Evolutionary conservation across 2,329 filamentous ascomycete genomes (phyloP), one percentile per base, ranked within the genome.

Genomic region (Huntiella savannae): DNA sequence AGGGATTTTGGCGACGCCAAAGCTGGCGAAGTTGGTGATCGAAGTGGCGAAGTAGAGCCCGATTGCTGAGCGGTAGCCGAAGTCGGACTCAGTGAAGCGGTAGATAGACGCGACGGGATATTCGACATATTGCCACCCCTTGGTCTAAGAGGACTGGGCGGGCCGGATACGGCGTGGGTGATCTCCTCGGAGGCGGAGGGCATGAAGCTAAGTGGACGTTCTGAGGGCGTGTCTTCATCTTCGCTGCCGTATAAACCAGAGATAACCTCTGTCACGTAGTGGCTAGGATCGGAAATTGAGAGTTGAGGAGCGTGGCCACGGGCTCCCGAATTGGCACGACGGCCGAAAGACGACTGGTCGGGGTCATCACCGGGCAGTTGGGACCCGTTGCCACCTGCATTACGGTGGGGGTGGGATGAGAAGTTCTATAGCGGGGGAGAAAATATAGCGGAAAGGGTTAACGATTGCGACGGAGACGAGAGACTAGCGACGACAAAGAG

Each of bases 221-320:
- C 61, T 47, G 39, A 34, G 22, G 75, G 71, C 2, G 63, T 73
- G 54, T 73, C 70, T 55, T 83, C 74, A 54, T 78, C 75, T 56
- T 76, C 74, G 57, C 84, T 80, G 56, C 82, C 83, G 63, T 95
- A 94, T 63, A 93, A 74, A 55, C 86, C 86, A 45, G 84, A 84
- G 62, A 94, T 93, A 50, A 85, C 82, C 62, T 94, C 87, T 48
- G 86, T 94, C 59, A 94, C 84, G 73, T 94, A 87, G 64, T 94
- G 85, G 63, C 73, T 85, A 51, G 87, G 82, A 63, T 94, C 86
- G 61, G 82, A 91, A 60, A 93, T 76, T 48, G 73, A 77, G 43
- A 75, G 64, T 55, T 75, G 70, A 57, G 63, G 71, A 50, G 61
- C 62, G 60, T 75, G 72, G 53, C 71, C 71, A 57, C 72, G 72